Evolutionary conservation across 352 stramenopile genomes (phyloP).

Genomic region (Phytophthora nicotianae): DNA sequence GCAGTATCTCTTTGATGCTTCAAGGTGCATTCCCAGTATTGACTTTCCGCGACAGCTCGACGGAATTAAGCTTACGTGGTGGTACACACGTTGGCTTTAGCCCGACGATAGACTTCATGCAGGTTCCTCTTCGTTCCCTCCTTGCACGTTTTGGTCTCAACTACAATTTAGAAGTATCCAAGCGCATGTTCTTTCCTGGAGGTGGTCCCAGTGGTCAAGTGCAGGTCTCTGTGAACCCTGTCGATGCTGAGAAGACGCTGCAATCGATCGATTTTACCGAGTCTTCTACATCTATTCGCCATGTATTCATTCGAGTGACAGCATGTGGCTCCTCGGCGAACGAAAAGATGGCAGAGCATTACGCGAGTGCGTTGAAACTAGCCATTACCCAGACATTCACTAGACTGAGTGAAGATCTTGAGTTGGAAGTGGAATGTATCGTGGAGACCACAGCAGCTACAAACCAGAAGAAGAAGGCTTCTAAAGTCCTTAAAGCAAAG

Average conservation of each 20-base stretch:
- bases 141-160: conserved; percentile 52
- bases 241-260: conserved; percentile 23
- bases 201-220: conserved; percentile 42
- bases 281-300: conserved; percentile 32
- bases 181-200: conserved; percentile 60
- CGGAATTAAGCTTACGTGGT: conserved; percentile 45
- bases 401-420: background rate
- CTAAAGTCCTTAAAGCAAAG: conserved; percentile 13
- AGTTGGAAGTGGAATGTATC: conserved; percentile 34
- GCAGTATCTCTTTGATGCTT: conserved; percentile 70
- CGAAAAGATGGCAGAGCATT: conserved; percentile 45
- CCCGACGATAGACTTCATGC: conserved; percentile 69
- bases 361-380: conserved; percentile 37
- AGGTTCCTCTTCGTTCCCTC: conserved; percentile 42
- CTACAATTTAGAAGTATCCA: conserved; percentile 39
- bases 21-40: conserved; percentile 63
- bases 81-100: conserved; percentile 72
- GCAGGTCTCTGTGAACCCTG: conserved; percentile 29
- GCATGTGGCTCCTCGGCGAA: conserved; percentile 44
- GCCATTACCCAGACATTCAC: conserved; percentile 29
- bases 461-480: conserved; percentile 18
- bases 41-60: conserved; percentile 35
- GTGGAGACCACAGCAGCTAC: conserved; percentile 31
- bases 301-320: conserved; percentile 49
- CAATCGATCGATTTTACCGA: conserved; percentile 49